Conservation (phyloP, 495 filamentous ascomycete species). For the Talaromyces trachyspermus region DNA sequence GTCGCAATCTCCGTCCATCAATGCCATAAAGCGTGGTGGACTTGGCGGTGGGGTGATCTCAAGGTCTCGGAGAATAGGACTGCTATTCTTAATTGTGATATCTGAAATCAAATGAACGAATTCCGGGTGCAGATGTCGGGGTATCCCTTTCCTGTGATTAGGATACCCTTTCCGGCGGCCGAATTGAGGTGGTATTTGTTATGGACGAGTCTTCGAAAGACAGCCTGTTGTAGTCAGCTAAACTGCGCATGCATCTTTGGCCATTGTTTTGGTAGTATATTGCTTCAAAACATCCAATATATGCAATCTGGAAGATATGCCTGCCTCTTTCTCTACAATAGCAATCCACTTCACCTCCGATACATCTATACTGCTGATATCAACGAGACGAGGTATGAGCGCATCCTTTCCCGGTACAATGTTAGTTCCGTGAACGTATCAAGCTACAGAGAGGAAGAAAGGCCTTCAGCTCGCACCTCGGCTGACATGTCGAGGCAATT, state of each 20-base stretch:
- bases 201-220: constrained; percentile 63
- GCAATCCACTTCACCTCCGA: constrained; percentile 60
- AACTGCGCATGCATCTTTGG: no score
- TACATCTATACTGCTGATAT: constrained; percentile 48
- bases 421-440: neutral
- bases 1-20: constrained; percentile 84
- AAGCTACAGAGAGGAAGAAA: neutral
- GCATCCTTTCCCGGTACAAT: constrained; percentile 43
- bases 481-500: constrained; percentile 21
- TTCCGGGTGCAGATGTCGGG: constrained; percentile 76
- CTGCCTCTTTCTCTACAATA: constrained; percentile 87
- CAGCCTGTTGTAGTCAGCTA: constrained; percentile 50
- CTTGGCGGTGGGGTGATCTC: constrained; percentile 13
- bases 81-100: constrained; percentile 9
- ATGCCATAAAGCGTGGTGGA: constrained; percentile 48
- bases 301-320: neutral
- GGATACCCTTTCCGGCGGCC: constrained; percentile 48
- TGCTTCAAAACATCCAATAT: no score
- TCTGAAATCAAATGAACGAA: constrained; percentile 44
- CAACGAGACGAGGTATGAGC: constrained; percentile 54
- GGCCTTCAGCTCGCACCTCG: constrained; percentile 10
- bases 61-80: neutral
- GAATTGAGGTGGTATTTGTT: constrained; percentile 45
- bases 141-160: constrained; percentile 85
- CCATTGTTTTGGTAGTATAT: no score